These are phyloP conservation scores for Ramaria rubella DNA, from an alignment of 768 basidiomycete genomes.

Conservation along the genomic window DNA sequence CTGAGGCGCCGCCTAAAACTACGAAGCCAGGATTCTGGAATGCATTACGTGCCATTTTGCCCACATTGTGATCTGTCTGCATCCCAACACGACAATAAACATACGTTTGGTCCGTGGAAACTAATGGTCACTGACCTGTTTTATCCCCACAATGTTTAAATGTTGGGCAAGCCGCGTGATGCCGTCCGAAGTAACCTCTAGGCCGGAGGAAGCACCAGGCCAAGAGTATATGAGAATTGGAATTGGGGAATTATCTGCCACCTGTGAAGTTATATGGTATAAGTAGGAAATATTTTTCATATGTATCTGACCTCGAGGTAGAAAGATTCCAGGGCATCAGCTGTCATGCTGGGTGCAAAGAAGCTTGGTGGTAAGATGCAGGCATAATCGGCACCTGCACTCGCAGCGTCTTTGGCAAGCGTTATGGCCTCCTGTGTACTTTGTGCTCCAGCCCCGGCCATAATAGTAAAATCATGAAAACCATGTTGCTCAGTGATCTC, in stretches of 20 bases:
- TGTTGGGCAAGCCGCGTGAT: constrained; percentile 25
- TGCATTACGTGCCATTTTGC: constrained; percentile 23
- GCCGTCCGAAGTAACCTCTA: constrained; percentile 27
- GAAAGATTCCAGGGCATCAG: constrained; percentile 66
- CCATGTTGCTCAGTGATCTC: constrained; percentile 64
- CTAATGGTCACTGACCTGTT: constrained; percentile 17
- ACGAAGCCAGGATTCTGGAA: constrained; percentile 13
- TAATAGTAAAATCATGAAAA: constrained; percentile 54
- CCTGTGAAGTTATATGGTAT: constrained; percentile 16
- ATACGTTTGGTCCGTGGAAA: neutral
- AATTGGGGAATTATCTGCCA: constrained; percentile 73
- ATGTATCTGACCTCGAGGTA: constrained; percentile 47
- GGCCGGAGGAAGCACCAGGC: constrained; percentile 21
- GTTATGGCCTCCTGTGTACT: constrained; percentile 80
- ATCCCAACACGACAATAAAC: neutral
- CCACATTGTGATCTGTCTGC: constrained; percentile 28
- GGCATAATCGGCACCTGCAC: constrained; percentile 81
- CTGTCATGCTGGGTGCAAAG: constrained; percentile 40
- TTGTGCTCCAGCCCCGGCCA: constrained; percentile 80
- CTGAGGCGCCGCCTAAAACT: constrained; percentile 18
- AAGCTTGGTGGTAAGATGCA: constrained; percentile 82
- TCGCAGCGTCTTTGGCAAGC: constrained; percentile 68
- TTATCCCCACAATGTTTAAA: constrained; percentile 30
- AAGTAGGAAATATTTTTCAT: neutral
- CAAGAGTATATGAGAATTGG: constrained; percentile 86